A percentile compares a stretch with the other conserved stretches of the same genome.
Conservation (phyloP, 306 rosid species). For the Potentilla sterilis region DNA sequence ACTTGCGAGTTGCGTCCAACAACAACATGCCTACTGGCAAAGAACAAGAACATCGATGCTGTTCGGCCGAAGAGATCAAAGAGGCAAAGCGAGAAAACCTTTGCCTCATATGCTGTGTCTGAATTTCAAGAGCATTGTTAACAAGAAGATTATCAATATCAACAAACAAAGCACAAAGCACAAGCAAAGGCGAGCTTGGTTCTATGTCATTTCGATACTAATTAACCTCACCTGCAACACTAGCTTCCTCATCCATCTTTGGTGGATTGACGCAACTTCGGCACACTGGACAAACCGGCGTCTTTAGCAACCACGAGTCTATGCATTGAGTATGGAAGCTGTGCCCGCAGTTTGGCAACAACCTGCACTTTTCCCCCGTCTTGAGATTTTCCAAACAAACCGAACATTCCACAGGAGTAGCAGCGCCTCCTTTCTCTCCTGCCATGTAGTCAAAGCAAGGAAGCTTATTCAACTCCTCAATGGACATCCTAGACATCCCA, state of each 20-base stretch:
- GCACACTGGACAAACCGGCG: constrained; percentile 51
- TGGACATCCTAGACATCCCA: constrained; percentile 27
- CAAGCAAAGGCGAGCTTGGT: neutral
- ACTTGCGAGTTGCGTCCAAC: neutral
- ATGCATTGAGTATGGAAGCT: constrained; percentile 46
- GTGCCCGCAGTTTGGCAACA: constrained; percentile 46
- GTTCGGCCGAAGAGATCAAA: neutral
- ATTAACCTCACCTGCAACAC: constrained; percentile 6
- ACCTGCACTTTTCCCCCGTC: constrained; percentile 48
- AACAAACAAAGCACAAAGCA: neutral
- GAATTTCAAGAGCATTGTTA: neutral
- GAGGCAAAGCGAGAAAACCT: neutral
- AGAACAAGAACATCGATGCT: too few relatives aligned
- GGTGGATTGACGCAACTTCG: constrained; percentile 30
- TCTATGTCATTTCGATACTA: constrained; percentile 19
- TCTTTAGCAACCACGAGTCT: constrained; percentile 43
- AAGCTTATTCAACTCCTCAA: constrained; percentile 39
- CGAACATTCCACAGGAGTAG: constrained; percentile 36
- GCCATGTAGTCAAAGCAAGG: constrained; percentile 45
- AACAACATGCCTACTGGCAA: neutral
- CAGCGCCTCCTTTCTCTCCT: constrained; percentile 5
- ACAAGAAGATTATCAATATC: neutral
- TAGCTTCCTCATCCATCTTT: constrained; percentile 27
- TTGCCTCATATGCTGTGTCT: neutral
- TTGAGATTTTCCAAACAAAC: constrained; percentile 48